Evolutionary conservation across 108 stramenopile genomes (phyloP), one percentile per base, ranked within the genome.

Genomic region (Fragilariopsis cylindrus): DNA sequence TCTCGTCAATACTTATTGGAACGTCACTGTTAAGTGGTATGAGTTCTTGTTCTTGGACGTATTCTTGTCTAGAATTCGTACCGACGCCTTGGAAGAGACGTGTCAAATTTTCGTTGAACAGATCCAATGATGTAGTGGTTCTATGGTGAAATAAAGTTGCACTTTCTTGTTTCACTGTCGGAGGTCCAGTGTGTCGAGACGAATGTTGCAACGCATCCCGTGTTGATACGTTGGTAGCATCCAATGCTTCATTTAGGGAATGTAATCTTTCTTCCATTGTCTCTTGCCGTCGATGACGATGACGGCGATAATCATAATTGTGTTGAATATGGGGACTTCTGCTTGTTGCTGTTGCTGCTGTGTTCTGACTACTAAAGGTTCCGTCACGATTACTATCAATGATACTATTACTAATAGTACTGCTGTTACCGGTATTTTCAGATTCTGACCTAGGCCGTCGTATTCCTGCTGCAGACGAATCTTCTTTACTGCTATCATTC

Each of bases 51-150:
- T 68, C 67, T 8, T 8, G 1, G 7, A 7, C 6, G 13, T 8
- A 12, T 62, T 21, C 60, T 7, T 40, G 19, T 41, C 13, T 9
- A 15, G 48, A 39, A 13, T 18, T 50, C 19, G 18, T 16, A 39
- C 16, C 67, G 18, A 49, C 49, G 18, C 49, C 67, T 30, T 49
- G 49, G 12, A 68, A 68, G 46, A 68, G 67, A 9, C 67, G 67
- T 30, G 49, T 13, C 15, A 68, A 19, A 40, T 68, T 68, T 68
- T 68, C 43, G 12, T 68, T 68, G 67, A 68, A 68, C 8, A 68
- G 30, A 48, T 68, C 67, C 48, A 68, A 52, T 9, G 67, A 68
- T 5, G 67, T 52, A n/a, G 65, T 12, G 3, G 45, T 43, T 65
- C 65, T 52, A 7, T 52, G 67, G 39, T 43, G 62, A 42, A n/a